Evolutionary conservation across 2,329 filamentous ascomycete species (phyloP).

Genomic region (Aspergillus caelatus): DNA sequence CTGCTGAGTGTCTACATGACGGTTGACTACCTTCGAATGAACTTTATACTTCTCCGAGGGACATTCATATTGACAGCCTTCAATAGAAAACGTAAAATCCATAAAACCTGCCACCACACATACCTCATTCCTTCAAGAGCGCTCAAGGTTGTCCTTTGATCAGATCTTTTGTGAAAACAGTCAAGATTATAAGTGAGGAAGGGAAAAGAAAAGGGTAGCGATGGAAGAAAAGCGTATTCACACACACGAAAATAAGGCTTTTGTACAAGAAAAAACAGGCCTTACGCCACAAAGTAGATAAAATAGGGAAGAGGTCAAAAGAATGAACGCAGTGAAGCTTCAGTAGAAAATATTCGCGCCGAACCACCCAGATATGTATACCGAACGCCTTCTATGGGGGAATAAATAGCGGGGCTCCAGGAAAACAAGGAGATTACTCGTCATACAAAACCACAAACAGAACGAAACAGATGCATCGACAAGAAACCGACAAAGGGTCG

Average conservation of each 20-base stretch:
- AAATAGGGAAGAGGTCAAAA: slow-evolving; percentile 16
- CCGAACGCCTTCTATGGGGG: slow-evolving; percentile 45
- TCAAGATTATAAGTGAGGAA: slow-evolving; percentile 11
- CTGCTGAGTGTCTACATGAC: background rate
- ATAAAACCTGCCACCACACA: slow-evolving; percentile 19
- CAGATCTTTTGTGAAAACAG: slow-evolving; percentile 10
- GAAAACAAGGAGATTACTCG: slow-evolving; percentile 29
- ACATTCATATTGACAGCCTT: slow-evolving; percentile 16
- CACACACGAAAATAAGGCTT: background rate
- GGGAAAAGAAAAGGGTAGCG: slow-evolving; percentile 4
- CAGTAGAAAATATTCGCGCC: slow-evolving; percentile 30
- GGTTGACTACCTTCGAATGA: background rate
- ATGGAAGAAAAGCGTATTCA: background rate
- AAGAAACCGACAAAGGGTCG: slow-evolving; percentile 25
- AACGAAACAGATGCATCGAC: slow-evolving; percentile 29
- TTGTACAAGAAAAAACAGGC: slow-evolving; percentile 4
- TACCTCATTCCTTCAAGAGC: slow-evolving; percentile 17
- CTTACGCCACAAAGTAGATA: slow-evolving; percentile 7
- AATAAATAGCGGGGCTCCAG: slow-evolving; percentile 34
- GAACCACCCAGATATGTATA: slow-evolving; percentile 36
- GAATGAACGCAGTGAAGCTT: slow-evolving; percentile 8
- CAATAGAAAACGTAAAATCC: slow-evolving; percentile 32
- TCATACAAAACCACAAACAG: slow-evolving; percentile 28
- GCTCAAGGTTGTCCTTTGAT: slow-evolving; percentile 9
- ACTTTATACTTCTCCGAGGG: background rate